Base-by-base conservation (phyloP, 345 rosid genomes). In the Pseudoturritis turrita region DNA sequence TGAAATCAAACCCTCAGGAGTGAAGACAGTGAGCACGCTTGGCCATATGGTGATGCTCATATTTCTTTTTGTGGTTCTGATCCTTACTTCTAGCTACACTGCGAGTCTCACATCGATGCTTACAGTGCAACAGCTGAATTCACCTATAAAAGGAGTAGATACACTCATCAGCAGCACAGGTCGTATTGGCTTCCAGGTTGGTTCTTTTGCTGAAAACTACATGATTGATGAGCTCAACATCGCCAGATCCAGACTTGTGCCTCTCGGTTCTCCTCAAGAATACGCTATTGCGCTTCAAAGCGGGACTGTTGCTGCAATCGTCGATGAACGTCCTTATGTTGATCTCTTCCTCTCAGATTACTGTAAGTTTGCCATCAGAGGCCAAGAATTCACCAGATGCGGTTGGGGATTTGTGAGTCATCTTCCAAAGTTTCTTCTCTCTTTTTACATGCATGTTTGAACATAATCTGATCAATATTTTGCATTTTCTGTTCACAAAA, bases 331-430 rank as follows among this genome's bases (percentile, higher is more conserved):
- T 29, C 82, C 98, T 6, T 93, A 93, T 28, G 47, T 90, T 1
- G 88, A 90, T 10, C 85, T 89, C 71, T 93, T 93, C 83, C 92
- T 93, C 19, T 83, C 92, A 4, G 76, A 75, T 6, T 70, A 85
- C 57, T 93, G 96, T 63, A 71, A 78, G 56, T 93, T 87, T 77
- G 86, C 90, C 8, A 72, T 89, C 47, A 81, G 88, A 85, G 98
- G 97, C 54, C 85, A 81, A 62, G 90, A 81, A 77, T 93, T 93
- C 82, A 90, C 97, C 41, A 84, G 81, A 73, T 58, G 87, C 10
- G 92, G 91, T 25, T 89, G 96, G 98, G 98, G 98, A 67, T 93
- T 93, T 78, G 98, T 90, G 57, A 90, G 98, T 88, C 46, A 78
- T 68, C 78, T 53, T 31, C 50, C 28, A 23, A 58, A 47, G 18